Conservation (phyloP, 257 asterid genomes). For the Plantago ovata region DNA sequence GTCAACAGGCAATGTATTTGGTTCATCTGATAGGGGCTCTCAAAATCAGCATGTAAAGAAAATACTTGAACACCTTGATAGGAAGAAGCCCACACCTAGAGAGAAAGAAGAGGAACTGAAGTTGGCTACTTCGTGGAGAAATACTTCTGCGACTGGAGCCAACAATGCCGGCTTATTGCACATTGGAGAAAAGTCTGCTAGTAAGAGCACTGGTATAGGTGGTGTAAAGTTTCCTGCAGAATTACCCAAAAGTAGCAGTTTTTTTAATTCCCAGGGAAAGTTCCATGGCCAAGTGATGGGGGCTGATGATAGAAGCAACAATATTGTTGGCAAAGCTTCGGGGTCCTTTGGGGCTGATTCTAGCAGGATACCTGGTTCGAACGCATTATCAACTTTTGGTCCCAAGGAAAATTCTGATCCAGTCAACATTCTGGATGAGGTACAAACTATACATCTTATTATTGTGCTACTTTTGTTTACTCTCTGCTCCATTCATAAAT, state of each 20-base stretch:
- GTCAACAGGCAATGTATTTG: constrained; percentile 28
- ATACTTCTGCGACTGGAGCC: constrained; percentile 34
- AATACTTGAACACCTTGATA: constrained; percentile 64
- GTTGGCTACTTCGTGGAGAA: constrained; percentile 58
- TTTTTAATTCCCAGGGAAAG: constrained; percentile 22
- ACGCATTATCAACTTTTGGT: constrained; percentile 28
- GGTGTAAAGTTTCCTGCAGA: constrained; percentile 23
- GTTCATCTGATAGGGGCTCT: constrained; percentile 23
- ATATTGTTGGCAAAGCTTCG: constrained; percentile 28
- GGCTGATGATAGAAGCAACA: constrained; percentile 20
- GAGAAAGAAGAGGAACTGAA: constrained; percentile 68
- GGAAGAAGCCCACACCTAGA: constrained; percentile 70
- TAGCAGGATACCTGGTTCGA: constrained; percentile 28
- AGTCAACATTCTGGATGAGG: constrained; percentile 40
- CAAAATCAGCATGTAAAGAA: constrained; percentile 4
- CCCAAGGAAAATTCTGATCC: constrained; percentile 33
- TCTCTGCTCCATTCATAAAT: no score
- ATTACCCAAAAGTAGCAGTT: constrained; percentile 31
- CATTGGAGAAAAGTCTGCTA: constrained; percentile 35
- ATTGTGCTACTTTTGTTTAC: no score
- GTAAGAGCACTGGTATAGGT: constrained; percentile 28
- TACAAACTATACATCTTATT: constrained; percentile 19
- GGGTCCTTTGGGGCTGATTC: constrained; percentile 25
- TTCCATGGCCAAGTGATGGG: constrained; percentile 28
- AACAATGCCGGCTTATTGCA: constrained; percentile 22